These are phyloP conservation scores for Poa pratensis DNA, from an alignment of 176 grass and related monocot species.

Conservation along the genomic window DNA sequence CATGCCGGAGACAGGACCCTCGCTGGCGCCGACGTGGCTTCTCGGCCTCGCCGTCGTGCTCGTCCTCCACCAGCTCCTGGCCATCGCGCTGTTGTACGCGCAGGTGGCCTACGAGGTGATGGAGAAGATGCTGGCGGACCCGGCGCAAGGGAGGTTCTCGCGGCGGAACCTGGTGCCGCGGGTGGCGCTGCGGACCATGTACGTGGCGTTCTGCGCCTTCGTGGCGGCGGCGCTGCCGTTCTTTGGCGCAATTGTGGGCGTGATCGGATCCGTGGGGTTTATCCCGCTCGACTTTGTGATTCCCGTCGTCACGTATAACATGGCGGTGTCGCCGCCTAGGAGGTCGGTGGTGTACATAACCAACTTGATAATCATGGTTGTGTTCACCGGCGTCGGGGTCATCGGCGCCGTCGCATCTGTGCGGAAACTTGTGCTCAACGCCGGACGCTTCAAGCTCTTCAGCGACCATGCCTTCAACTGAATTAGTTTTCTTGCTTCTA, in stretches of 20 bases:
- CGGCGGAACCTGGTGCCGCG: slow-evolving; percentile 65
- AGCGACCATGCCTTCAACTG: slow-evolving; percentile 76
- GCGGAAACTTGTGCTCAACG: slow-evolving; percentile 76
- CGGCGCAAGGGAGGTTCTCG: slow-evolving; percentile 55
- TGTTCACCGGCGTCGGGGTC: slow-evolving; percentile 72
- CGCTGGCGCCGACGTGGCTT: slow-evolving; percentile 79
- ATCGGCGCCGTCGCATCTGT: slow-evolving; percentile 76
- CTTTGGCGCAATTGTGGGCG: slow-evolving; percentile 80
- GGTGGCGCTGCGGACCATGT: slow-evolving; percentile 54
- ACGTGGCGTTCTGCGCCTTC: slow-evolving; percentile 59
- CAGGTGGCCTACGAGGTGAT: slow-evolving; percentile 84
- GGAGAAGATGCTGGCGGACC: slow-evolving; percentile 73
- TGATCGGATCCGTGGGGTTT: slow-evolving; percentile 77
- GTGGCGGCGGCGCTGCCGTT: slow-evolving; percentile 84
- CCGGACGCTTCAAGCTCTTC: slow-evolving; percentile 79
- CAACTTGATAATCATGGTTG: slow-evolving; percentile 70
- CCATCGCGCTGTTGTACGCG: slow-evolving; percentile 80
- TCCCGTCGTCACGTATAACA: slow-evolving; percentile 86
- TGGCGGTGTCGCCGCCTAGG: slow-evolving; percentile 56
- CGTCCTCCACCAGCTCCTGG: slow-evolving; percentile 82
- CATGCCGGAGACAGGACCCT: slow-evolving; percentile 61
- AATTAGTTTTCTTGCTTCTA: not conserved
- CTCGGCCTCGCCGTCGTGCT: slow-evolving; percentile 72
- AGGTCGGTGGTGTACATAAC: slow-evolving; percentile 42
- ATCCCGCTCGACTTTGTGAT: slow-evolving; percentile 90